Percentiles rank a stretch among this genome's conserved stretches.
phyloP scores from a whole-genome alignment of 2,329 filamentous ascomycete species.

The Fusarium dimerum region DNA sequence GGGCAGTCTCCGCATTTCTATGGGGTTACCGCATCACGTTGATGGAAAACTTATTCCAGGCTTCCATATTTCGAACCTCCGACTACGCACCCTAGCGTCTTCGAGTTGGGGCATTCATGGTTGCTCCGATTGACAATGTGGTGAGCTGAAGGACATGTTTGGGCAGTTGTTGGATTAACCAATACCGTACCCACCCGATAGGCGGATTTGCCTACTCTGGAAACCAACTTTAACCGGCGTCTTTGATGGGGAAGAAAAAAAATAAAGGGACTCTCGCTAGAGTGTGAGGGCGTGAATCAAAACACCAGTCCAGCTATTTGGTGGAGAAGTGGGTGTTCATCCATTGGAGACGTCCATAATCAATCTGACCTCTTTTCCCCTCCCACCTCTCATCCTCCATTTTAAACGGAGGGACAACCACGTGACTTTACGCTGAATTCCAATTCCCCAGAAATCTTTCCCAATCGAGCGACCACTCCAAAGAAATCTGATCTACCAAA shows the following conservation, averaged over 20 bases:
- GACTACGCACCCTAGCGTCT: neutral
- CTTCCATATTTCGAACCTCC: constrained; percentile 10
- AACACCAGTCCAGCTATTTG: too few species aligned
- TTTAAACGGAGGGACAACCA: neutral
- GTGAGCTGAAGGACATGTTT: too few species aligned
- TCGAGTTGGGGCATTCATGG: too few species aligned
- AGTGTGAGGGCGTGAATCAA: constrained; percentile 6
- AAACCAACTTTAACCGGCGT: too few species aligned
- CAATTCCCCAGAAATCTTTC: constrained; percentile 20
- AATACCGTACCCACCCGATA: too few species aligned
- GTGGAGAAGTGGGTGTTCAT: neutral
- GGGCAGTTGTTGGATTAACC: too few species aligned
- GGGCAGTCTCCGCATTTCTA: neutral
- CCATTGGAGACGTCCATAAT: neutral
- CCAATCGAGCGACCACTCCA: constrained; percentile 21
- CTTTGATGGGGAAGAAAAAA: neutral
- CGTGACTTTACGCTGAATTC: constrained; percentile 26
- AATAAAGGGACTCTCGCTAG: constrained; percentile 1
- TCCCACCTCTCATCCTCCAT: neutral
- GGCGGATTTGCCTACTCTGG: too few species aligned
- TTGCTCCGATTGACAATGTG: too few species aligned
- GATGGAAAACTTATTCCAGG: constrained; percentile 6
- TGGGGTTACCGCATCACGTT: neutral
- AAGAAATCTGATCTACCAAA: constrained; percentile 19
- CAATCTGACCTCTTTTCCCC: neutral